Conservation (phyloP, 768 basidiomycete genomes). For the Calocera viscosa region DNA sequence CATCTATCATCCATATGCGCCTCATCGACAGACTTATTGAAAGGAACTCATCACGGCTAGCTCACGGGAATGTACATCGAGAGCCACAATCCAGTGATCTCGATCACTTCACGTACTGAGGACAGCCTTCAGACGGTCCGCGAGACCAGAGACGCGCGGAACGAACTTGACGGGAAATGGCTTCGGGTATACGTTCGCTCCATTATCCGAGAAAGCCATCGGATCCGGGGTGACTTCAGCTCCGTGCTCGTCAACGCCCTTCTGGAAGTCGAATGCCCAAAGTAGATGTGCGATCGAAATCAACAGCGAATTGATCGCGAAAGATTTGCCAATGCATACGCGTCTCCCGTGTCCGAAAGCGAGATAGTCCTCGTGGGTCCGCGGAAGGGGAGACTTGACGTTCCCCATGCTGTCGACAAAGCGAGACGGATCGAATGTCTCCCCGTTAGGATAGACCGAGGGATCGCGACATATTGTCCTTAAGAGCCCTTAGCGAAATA, state of each 20-base stretch:
- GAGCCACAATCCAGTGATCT: too few species aligned
- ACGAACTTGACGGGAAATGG: too few species aligned
- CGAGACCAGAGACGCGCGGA: too few species aligned
- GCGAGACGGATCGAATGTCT: background rate
- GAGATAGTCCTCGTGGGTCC: background rate
- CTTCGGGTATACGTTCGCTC: background rate
- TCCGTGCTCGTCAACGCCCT: background rate
- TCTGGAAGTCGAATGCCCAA: background rate
- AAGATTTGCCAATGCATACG: background rate
- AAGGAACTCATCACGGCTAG: too few species aligned
- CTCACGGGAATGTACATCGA: too few species aligned
- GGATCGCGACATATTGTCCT: background rate
- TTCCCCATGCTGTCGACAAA: background rate
- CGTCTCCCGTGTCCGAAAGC: background rate
- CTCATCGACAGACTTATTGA: too few species aligned
- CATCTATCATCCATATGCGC: too few species aligned
- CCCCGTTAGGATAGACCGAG: background rate
- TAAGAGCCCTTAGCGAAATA: too few species aligned
- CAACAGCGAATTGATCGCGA: background rate
- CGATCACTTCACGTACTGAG: background rate
- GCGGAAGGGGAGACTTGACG: background rate
- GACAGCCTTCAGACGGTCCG: background rate
- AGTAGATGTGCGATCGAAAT: background rate
- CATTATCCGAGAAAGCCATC: background rate
- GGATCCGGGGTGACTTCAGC: background rate